Evolutionary conservation across 106 monocot genomes (phyloP).

Genomic region (Acorus calamus): DNA sequence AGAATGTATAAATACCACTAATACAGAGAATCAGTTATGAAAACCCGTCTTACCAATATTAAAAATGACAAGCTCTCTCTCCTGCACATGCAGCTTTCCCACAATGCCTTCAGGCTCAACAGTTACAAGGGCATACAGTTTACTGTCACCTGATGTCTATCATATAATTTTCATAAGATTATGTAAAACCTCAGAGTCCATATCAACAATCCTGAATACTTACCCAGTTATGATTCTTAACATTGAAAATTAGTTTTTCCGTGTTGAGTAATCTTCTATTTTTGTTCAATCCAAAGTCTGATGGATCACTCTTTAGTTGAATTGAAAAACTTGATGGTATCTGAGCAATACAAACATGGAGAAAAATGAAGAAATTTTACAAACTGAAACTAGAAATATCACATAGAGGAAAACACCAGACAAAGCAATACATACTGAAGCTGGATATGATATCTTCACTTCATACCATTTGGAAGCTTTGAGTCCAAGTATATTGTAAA

Average conservation of each 20-base stretch:
- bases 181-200: neutral
- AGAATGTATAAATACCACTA: too few relatives aligned
- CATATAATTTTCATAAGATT: neutral
- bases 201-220: constrained; percentile 4
- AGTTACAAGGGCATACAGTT: constrained; percentile 45
- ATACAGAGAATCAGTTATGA: too few relatives aligned
- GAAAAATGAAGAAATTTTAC: neutral
- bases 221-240: constrained; percentile 20
- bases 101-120: constrained; percentile 66
- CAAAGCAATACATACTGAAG: constrained; percentile 51
- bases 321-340: constrained; percentile 81
- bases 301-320: constrained; percentile 25
- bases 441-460: constrained; percentile 90
- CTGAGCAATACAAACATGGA: constrained; percentile 14
- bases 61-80: constrained; percentile 58
- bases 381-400: neutral
- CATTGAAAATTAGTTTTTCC: constrained; percentile 75
- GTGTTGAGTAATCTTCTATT: constrained; percentile 79
- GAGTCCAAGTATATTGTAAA: constrained; percentile 53
- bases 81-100: constrained; percentile 22
- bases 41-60: constrained; percentile 54
- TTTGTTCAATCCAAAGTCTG: constrained; percentile 17
- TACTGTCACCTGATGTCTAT: constrained; percentile 16
- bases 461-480: constrained; percentile 65
- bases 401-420: constrained; percentile 2